phyloP scores from a whole-genome alignment of 1,284 basidiomycete species.

The Quambalaria eucalypti region DNA sequence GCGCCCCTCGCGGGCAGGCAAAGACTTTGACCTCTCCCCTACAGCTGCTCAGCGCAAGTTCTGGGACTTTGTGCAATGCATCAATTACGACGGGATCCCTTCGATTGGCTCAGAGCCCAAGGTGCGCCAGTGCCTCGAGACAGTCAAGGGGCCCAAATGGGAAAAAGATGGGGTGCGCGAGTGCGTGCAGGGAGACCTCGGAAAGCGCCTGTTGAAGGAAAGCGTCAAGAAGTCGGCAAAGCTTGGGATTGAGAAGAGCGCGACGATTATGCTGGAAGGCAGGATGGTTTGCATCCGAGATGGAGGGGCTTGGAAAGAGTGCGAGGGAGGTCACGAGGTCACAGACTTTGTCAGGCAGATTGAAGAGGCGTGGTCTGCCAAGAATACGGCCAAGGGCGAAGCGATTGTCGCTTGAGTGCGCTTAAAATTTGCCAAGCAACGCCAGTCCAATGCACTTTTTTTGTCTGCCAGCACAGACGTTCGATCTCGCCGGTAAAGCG shows the following conservation, averaged over 20 bases:
- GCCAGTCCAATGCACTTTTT: no score
- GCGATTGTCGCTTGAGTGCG: no score
- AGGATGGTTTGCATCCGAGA: conserved; percentile 27
- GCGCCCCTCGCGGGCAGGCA: conserved; percentile 20
- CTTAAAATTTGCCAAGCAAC: no score
- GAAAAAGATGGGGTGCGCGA: conserved; percentile 28
- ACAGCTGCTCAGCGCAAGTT: conserved; percentile 25
- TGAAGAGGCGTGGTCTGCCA: conserved; percentile 18
- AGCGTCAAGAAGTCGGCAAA: conserved; percentile 17
- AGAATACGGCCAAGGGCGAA: no score
- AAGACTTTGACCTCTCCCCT: conserved; percentile 27
- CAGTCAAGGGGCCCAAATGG: conserved; percentile 14
- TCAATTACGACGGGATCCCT: conserved; percentile 18
- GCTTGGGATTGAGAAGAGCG: conserved; percentile 10
- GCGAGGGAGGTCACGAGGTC: conserved; percentile 22
- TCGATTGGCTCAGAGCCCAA: conserved; percentile 24
- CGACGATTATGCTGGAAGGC: conserved; percentile 25
- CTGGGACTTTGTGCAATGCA: conserved; percentile 33
- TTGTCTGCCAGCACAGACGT: no score
- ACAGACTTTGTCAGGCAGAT: conserved; percentile 29
- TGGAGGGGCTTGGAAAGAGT: conserved; percentile 28
- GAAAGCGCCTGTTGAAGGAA: conserved; percentile 17
- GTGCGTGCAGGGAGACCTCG: conserved; percentile 21
- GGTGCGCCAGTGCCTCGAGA: conserved; percentile 18
- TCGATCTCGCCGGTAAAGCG: no score